Percentiles rank a stretch among this genome's conserved stretches.
These are phyloP conservation scores for Priceomyces melissophilus DNA, from an alignment of 805 yeast species.

Conservation along the genomic window DNA sequence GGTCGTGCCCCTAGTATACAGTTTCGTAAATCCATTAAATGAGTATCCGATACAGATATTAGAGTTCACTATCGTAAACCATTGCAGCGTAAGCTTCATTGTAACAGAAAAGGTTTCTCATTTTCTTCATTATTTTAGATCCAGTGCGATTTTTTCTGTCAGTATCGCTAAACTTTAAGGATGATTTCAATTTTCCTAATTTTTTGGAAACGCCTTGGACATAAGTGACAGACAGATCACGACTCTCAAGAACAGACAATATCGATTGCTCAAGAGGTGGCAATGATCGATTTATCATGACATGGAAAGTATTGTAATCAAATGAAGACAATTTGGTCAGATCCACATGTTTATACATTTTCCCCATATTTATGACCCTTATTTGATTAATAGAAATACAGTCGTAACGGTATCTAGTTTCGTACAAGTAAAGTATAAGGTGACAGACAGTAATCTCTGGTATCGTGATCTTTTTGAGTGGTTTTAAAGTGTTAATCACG, in stretches of 20 bases:
- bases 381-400: slow-evolving; percentile 15
- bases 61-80: slow-evolving; percentile 1
- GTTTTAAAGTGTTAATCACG: slow-evolving; percentile 3
- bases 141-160: background rate
- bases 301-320: slow-evolving; percentile 3
- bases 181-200: slow-evolving; percentile 4
- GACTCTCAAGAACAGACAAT: slow-evolving; percentile 1
- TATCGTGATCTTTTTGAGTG: slow-evolving; percentile 2
- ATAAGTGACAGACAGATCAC: slow-evolving; percentile 6
- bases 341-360: slow-evolving; percentile 7
- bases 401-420: slow-evolving; percentile 8
- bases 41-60: too few relatives aligned
- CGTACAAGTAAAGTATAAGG: slow-evolving; percentile 16
- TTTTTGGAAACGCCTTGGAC: slow-evolving; percentile 6
- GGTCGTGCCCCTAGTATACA: background rate
- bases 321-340: background rate
- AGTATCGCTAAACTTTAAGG: background rate
- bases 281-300: slow-evolving; percentile 2
- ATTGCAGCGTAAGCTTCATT: slow-evolving; percentile 1
- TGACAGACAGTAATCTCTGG: slow-evolving; percentile 16
- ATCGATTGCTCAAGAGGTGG: slow-evolving; percentile 4
- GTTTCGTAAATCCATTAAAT: background rate
- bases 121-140: background rate
- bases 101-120: slow-evolving; percentile 2
- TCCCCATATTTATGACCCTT: slow-evolving; percentile 18